Evolutionary conservation across 805 yeast genomes (phyloP).

Genomic region (Candida sanyiensis): DNA sequence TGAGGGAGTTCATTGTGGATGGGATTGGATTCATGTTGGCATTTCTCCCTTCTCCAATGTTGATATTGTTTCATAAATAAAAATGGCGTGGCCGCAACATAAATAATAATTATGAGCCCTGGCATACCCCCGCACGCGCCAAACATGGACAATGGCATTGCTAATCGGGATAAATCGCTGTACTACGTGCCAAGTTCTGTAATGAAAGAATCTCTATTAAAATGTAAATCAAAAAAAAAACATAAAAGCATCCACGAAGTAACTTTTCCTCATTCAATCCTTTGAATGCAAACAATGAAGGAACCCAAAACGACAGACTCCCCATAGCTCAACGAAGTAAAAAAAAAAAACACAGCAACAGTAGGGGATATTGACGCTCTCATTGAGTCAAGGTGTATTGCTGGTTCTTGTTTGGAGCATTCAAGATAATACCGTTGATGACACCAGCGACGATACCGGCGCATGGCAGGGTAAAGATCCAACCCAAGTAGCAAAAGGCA

Average conservation of each 20-base stretch:
- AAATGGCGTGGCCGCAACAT: no score
- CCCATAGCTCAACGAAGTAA: no score
- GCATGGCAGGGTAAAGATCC: slow-evolving; percentile 67
- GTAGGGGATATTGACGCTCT: no score
- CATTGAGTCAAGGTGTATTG: slow-evolving; percentile 19
- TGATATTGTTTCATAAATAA: no score
- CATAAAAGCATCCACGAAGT: not conserved
- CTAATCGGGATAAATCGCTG: not conserved
- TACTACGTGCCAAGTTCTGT: not conserved
- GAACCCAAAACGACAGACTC: no score
- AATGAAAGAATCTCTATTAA: slow-evolving; percentile 1
- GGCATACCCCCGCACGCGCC: no score
- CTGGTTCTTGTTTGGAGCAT: slow-evolving; percentile 51
- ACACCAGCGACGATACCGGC: slow-evolving; percentile 72
- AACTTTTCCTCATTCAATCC: not conserved
- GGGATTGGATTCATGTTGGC: no score
- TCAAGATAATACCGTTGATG: slow-evolving; percentile 53
- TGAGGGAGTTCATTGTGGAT: no score
- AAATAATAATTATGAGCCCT: no score
- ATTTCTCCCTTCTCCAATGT: no score
- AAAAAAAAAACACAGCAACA: no score
- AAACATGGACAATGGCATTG: not conserved
- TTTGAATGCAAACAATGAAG: no score
- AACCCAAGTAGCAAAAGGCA: slow-evolving; percentile 62
- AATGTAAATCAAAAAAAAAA: not conserved